Percentiles rank a stretch among this genome's conserved stretches.
These are phyloP conservation scores for Corinectria fuckeliana DNA, from an alignment of 2,329 filamentous ascomycete species.

Conservation along the genomic window DNA sequence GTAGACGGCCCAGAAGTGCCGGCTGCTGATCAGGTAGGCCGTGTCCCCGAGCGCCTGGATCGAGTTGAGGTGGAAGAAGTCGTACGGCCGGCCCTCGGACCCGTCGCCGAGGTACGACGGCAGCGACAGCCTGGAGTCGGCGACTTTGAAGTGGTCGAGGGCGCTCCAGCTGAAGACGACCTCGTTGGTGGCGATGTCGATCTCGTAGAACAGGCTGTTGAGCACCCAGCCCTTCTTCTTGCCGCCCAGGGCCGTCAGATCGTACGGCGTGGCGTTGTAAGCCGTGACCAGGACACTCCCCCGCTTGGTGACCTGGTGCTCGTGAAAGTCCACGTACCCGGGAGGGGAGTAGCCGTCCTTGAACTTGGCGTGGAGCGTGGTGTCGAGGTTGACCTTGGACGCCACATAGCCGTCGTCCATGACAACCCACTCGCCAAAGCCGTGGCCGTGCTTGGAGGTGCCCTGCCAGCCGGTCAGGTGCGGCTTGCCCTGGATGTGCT, in stretches of 20 bases:
- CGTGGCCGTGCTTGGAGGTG: constrained; percentile 34
- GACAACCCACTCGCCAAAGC: constrained; percentile 42
- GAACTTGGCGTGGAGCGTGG: constrained; percentile 5
- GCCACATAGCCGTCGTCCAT: constrained; percentile 40
- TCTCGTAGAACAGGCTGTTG: constrained; percentile 49
- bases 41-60: constrained; percentile 31
- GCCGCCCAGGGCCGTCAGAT: constrained; percentile 30
- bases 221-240: constrained; percentile 20
- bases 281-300: constrained; percentile 35
- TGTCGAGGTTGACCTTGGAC: constrained; percentile 21
- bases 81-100: constrained; percentile 16
- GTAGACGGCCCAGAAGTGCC: constrained; percentile 32
- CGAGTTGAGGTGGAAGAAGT: constrained; percentile 38
- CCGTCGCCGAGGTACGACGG: constrained; percentile 22
- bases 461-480: constrained; percentile 43
- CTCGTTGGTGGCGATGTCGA: constrained; percentile 49
- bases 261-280: constrained; percentile 31
- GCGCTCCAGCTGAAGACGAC: constrained; percentile 51
- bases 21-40: constrained; percentile 31
- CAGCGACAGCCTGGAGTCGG: constrained; percentile 24
- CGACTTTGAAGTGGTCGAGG: constrained; percentile 40
- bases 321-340: constrained; percentile 31
- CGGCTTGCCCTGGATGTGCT: constrained; percentile 39
- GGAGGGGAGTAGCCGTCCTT: background rate
- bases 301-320: constrained; percentile 28